Conservation (phyloP, 2,329 filamentous ascomycete species). For the Fusarium pilosicola region DNA sequence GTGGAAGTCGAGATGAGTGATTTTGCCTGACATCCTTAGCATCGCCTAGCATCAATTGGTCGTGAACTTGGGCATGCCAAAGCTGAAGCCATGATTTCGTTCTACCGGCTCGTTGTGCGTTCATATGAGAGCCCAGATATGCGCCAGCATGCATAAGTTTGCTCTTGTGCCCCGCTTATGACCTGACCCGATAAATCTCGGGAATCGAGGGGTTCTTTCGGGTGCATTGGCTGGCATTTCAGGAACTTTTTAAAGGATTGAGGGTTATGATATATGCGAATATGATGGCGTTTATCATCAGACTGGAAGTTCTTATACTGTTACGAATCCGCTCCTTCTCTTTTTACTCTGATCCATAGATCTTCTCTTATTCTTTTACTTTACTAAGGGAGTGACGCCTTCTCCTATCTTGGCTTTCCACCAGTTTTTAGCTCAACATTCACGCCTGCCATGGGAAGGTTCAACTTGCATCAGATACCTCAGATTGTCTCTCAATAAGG, state of each 20-base stretch:
- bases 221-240: constrained; percentile 2
- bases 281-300: not conserved
- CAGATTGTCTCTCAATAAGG: not conserved
- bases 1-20: constrained; percentile 4
- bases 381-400: not conserved
- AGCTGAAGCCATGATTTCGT: not conserved
- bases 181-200: constrained; percentile 42
- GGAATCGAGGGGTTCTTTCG: constrained; percentile 23
- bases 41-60: not conserved
- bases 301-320: constrained; percentile 21
- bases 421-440: not conserved
- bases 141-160: constrained; percentile 23
- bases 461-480: not conserved
- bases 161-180: constrained; percentile 35
- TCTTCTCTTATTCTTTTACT: not conserved
- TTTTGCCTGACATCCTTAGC: not conserved
- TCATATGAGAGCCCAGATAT: not conserved
- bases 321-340: constrained; percentile 9
- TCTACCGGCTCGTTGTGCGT: not conserved
- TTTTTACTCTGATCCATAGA: not conserved
- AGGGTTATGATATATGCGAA: constrained; percentile 30
- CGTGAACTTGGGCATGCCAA: not conserved
- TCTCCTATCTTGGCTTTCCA: not conserved
- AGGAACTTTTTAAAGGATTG: constrained; percentile 10
- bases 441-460: not conserved